phyloP scores from a whole-genome alignment of 2,329 filamentous ascomycete species.

The Pseudopithomyces chartarum region DNA sequence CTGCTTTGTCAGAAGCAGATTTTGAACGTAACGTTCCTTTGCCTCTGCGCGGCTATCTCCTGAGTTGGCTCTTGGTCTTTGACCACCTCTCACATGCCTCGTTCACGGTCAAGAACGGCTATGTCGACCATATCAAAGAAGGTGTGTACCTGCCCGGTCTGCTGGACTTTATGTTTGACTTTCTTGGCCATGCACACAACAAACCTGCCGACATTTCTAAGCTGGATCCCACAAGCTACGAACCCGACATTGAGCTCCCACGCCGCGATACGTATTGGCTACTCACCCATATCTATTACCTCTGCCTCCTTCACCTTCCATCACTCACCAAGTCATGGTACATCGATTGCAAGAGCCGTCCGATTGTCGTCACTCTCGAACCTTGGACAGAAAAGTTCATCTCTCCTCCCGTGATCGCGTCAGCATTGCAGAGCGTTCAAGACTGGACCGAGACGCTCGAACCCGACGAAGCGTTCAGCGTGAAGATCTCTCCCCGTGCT shows the following conservation, averaged over 20 bases:
- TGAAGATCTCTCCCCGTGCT: constrained; percentile 74
- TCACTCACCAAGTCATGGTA: constrained; percentile 84
- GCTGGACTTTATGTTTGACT: constrained; percentile 80
- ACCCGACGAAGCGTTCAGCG: constrained; percentile 56
- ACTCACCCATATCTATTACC: constrained; percentile 83
- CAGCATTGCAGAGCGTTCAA: constrained; percentile 70
- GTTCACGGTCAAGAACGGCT: constrained; percentile 80
- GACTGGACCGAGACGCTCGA: constrained; percentile 63
- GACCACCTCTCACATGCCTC: constrained; percentile 81
- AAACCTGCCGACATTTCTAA: constrained; percentile 73
- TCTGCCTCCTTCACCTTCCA: constrained; percentile 76
- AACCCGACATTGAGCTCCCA: constrained; percentile 62
- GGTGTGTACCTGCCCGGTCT: constrained; percentile 71
- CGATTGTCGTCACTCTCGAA: constrained; percentile 80
- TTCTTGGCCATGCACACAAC: constrained; percentile 77
- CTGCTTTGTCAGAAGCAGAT: constrained; percentile 67
- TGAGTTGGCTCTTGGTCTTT: constrained; percentile 89
- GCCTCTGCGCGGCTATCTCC: constrained; percentile 75
- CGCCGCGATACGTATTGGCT: constrained; percentile 83
- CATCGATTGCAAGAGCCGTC: constrained; percentile 75
- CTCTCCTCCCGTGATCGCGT: constrained; percentile 70
- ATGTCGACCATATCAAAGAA: constrained; percentile 77
- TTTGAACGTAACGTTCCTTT: constrained; percentile 71
- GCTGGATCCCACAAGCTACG: constrained; percentile 70
- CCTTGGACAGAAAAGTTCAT: constrained; percentile 86